Base-by-base conservation (phyloP, 2,329 filamentous ascomycete genomes). In the Sarocladium oryzae region DNA sequence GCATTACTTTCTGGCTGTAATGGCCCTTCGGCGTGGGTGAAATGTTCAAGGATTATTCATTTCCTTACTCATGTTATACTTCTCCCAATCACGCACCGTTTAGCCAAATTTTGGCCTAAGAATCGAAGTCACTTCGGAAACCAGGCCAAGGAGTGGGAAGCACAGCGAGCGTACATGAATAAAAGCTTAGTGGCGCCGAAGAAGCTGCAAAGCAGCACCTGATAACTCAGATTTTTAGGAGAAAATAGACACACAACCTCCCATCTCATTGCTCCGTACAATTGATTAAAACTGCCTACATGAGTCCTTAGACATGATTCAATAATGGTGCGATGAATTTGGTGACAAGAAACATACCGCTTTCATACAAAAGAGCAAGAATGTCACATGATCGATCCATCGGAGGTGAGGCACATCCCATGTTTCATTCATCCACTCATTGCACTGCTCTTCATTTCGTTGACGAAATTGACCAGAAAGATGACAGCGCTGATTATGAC, bases 401-500 rank as follows among this genome's bases (percentile, higher is more conserved):
- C n/a, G n/a, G n/a, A n/a, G n/a, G n/a, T n/a, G n/a, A n/a, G n/a
- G n/a, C n/a, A n/a, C n/a, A n/a, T n/a, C n/a, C n/a, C n/a, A n/a
- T n/a, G n/a, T n/a, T n/a, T n/a, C n/a, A n/a, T 41, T 40, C 23
- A 54, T 46, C 35, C 53, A 26, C 9, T 55, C 50, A 15, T 20
- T 26, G 20, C n/a, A n/a, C 33, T 23, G 16, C 13, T 9, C 43
- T 48, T 48, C 43, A 30, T 33, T 16, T 11, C 18, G n/a, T 33
- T 20, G 8, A 26, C 26, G 18, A 21, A 32, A 32, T 24, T 9
- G 43, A 48, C 48, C 26, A 58, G 54, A 24, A 55, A 38, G 20
- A 61, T 52, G 43, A 62, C 54, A 26, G 60, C 26, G 26, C 53
- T 57, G 26, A 56, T 50, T 35, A 57, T 52, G 48, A 63, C 51